Evolutionary conservation across 805 yeast genomes (phyloP), one percentile per base, ranked within the genome.

Genomic region (Candida parachauliodes): DNA sequence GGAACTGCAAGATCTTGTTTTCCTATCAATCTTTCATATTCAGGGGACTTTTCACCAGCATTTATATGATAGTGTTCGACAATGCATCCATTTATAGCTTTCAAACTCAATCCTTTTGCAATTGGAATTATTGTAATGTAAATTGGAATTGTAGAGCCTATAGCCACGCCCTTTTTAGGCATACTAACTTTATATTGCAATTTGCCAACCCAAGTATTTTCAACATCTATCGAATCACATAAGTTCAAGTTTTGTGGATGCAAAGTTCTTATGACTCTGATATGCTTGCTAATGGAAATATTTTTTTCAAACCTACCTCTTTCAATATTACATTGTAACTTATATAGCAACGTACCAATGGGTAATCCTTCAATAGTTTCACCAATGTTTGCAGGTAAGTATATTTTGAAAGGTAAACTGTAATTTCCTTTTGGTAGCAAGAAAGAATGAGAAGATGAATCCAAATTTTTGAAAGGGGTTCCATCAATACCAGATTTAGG

Each of bases 201-300:
- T 45, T 75, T 75, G 0, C 67, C 68, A 0, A 77, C 71, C 81
- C 81, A 76, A 2, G 70, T 60, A 47, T 72, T 73, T 41, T 65
- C 65, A 34, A 74, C 65, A 18, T 73, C 70, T 28, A 72, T 63
- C 32, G 64, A 66, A 44, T 73, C 76, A 22, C 55, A 50, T 14
- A 71, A 48, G 26, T 60, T 54, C 27, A 67, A 39, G 48, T 62
- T 70, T 9, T 62, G 52, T 0, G 68, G 65, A 16, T 70, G 62
- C 12, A 71, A 60, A 0, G 74, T 66, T 40, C 79, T 55, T 7
- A 68, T 52, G 7, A 76, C 54, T 20, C 79, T 54, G 3, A 76
- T 36, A 44, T 70, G 69, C 39, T 68, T 70, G 10, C 57, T 44
- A 22, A 52, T 62, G 14, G 46, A 41, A 26, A 59, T 42, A 0